Percentiles rank a stretch among this genome's conserved stretches.
phyloP scores from a whole-genome alignment of 495 filamentous ascomycete species.

The Penicillium canescens region DNA sequence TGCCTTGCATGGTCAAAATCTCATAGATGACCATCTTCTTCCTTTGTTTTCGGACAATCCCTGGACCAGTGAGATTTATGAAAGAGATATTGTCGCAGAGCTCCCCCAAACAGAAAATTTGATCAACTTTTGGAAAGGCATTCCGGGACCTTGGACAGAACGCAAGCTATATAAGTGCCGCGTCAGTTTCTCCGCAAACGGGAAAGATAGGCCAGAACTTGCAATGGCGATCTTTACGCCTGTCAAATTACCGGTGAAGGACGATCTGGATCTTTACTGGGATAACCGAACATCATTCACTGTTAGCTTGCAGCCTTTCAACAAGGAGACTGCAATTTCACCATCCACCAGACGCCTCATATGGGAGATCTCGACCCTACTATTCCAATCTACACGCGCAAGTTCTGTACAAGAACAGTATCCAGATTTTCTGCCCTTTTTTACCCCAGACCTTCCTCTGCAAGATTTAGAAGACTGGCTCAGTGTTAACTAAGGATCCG shows the following conservation, averaged over 20 bases:
- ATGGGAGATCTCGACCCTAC: not conserved
- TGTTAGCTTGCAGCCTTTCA: not conserved
- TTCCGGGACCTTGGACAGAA: constrained; percentile 2
- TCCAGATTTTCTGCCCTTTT: too few relatives aligned
- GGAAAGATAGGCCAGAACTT: not conserved
- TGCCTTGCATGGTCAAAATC: constrained; percentile 59
- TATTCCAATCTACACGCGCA: too few relatives aligned
- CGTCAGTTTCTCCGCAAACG: not conserved
- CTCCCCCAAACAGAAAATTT: not conserved
- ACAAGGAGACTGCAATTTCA: not conserved
- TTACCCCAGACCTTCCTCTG: too few relatives aligned
- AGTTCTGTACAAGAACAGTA: too few relatives aligned
- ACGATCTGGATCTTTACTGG: not conserved
- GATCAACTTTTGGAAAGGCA: not conserved
- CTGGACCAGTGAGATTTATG: not conserved
- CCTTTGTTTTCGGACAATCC: constrained; percentile 34
- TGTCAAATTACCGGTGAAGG: not conserved
- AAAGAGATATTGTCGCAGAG: not conserved
- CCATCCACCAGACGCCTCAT: not conserved
- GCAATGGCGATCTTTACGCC: constrained; percentile 2
- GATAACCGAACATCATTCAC: not conserved
- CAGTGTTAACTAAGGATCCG: too few relatives aligned
- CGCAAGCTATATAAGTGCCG: not conserved
- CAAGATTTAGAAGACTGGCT: too few relatives aligned
- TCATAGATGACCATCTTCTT: constrained; percentile 72